Evolutionary conservation across 257 asterid genomes (phyloP), one percentile per base, ranked within the genome.

Genomic region (Ballota nigra): DNA sequence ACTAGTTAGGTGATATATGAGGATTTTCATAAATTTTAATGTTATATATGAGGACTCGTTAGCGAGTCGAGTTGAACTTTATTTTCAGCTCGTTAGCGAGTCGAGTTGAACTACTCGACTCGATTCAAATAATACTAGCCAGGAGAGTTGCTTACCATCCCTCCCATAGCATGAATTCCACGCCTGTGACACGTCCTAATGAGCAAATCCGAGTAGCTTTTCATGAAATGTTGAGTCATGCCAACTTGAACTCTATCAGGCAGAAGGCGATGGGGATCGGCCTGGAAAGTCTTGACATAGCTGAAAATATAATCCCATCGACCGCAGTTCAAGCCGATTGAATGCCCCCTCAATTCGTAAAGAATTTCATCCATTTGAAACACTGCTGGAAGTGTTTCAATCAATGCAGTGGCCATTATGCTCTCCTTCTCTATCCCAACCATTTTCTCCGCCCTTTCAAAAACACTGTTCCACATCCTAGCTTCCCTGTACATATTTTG

Each of bases 221-320:
- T 74, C 98, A 93, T 93, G 82, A 91, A 91, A 80, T 93, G 96
- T 73, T 93, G 97, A 18, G 75, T 59, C 98, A 93, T 93, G 53
- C 96, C 96, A 2, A 93, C 96, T 19, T 66, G 96, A 73, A 87
- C 90, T 47, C 98, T 69, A 68, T 93, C 97, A 1, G 98, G 98
- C 11, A 93, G 83, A 3, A 93, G 77, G 36, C 96, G 88, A 19
- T 91, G 91, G 0, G 96, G 93, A 52, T 91, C 95, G n/a, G 84
- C 83, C 72, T 89, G 98, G 77, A 93, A 89, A 6, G 96, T 93
- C 86, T 93, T 93, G 62, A 93, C 83, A 10, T 93, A 93, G 91
- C 98, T 93, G 87, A 93, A 93, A 52, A 93, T 93, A 59, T 93
- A 93, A 66, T 93, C 98, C 98, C 98, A 93, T 79, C 98, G 75